These are phyloP conservation scores for Blastocrithidia nonstop DNA, from an alignment of 208 protist species.

Conservation along the genomic window DNA sequence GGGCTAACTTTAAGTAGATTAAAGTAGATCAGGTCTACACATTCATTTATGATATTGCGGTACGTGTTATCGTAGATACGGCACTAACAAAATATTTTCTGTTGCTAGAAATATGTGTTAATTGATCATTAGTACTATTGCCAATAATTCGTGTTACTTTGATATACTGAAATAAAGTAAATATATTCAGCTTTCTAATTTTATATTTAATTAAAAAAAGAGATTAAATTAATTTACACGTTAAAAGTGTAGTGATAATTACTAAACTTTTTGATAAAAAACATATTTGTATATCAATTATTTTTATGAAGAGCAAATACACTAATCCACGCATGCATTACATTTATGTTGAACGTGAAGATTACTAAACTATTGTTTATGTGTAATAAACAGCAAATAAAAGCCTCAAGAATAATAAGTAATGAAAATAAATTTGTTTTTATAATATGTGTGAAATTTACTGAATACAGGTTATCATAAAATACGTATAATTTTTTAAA, in stretches of 20 bases:
- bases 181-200: background rate
- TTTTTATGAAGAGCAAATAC: too few relatives aligned
- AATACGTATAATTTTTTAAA: too few relatives aligned
- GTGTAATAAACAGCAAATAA: background rate
- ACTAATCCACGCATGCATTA: too few relatives aligned
- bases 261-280: too few relatives aligned
- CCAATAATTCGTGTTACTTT: too few relatives aligned
- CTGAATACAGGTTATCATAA: too few relatives aligned
- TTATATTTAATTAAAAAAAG: slow-evolving; percentile 4
- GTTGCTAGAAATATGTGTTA: slow-evolving; percentile 33
- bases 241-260: too few relatives aligned
- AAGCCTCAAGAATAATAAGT: slow-evolving; percentile 3
- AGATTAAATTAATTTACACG: background rate
- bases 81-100: slow-evolving; percentile 48
- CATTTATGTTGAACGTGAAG: too few relatives aligned
- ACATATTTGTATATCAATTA: too few relatives aligned
- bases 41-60: slow-evolving; percentile 85
- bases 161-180: background rate
- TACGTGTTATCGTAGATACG: slow-evolving; percentile 72
- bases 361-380: too few relatives aligned
- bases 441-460: too few relatives aligned
- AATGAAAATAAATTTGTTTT: slow-evolving; percentile 4
- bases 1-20: slow-evolving; percentile 70
- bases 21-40: slow-evolving; percentile 40
- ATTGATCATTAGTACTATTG: slow-evolving; percentile 65